phyloP scores from a whole-genome alignment of 768 basidiomycete genomes.

The Mycena leptocephala region DNA sequence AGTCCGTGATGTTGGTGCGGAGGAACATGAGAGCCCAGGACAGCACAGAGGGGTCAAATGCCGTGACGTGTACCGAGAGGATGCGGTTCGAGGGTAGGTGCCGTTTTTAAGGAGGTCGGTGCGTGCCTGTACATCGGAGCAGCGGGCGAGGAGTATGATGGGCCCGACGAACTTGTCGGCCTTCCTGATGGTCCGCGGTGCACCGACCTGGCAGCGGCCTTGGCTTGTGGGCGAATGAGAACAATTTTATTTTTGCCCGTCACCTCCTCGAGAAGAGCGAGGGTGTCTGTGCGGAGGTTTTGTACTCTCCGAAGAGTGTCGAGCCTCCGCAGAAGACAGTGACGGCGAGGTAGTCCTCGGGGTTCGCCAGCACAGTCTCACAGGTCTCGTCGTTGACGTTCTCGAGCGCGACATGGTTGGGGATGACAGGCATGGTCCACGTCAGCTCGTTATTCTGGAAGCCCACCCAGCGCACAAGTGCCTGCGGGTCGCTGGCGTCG shows the following conservation, averaged over 20 bases:
- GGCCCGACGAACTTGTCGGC: background rate
- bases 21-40: background rate
- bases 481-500: background rate
- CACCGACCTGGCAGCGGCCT: background rate
- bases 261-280: background rate
- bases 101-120: background rate
- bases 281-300: background rate
- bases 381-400: background rate
- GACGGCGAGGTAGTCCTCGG: background rate
- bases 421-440: background rate
- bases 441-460: background rate
- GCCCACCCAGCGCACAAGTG: background rate
- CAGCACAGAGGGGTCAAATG: background rate
- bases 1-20: background rate
- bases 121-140: background rate
- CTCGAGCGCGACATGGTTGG: constrained; percentile 2
- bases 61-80: background rate
- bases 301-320: background rate
- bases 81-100: background rate
- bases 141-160: background rate
- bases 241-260: background rate
- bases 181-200: background rate
- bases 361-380: background rate
- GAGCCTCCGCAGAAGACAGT: background rate
- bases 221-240: background rate